These are phyloP conservation scores for Fragosphaeria purpurea DNA, from an alignment of 2,329 filamentous ascomycete genomes.

Conservation along the genomic window DNA sequence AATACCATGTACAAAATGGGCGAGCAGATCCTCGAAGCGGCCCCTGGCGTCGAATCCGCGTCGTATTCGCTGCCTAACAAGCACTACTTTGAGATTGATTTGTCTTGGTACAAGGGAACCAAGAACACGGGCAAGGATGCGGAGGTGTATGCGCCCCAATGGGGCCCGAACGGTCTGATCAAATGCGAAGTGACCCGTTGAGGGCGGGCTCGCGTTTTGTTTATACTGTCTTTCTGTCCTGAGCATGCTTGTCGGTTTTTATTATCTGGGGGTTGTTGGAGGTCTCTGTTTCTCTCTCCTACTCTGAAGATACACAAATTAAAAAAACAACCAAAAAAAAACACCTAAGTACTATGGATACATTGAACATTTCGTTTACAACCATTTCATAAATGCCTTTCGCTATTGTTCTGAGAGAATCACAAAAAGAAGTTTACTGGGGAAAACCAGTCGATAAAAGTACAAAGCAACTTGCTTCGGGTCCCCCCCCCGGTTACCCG, in stretches of 20 bases:
- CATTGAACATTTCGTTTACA: too few species aligned
- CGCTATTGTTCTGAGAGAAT: too few species aligned
- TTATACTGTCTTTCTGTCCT: background rate
- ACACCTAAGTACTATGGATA: too few species aligned
- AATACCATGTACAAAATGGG: constrained; percentile 99
- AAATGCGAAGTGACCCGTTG: constrained; percentile 73
- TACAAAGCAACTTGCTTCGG: too few species aligned
- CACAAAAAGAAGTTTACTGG: too few species aligned
- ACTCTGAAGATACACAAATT: too few species aligned
- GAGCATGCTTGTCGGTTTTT: background rate
- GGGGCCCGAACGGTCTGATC: constrained; percentile 88
- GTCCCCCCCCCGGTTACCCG: too few species aligned
- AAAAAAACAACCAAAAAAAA: too few species aligned
- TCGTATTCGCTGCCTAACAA: constrained; percentile 90
- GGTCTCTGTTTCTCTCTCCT: too few species aligned
- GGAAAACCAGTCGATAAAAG: too few species aligned
- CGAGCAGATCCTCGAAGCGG: constrained; percentile 69
- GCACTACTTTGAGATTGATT: constrained; percentile 95
- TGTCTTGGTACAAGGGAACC: constrained; percentile 91
- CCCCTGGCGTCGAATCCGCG: constrained; percentile 61
- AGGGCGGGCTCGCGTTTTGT: background rate
- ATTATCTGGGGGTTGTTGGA: too few species aligned
- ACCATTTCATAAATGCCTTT: too few species aligned
- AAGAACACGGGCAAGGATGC: constrained; percentile 95
- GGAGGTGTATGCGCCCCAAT: constrained; percentile 90